Conservation (phyloP, 768 basidiomycete genomes). For the Phaeotremella fagi region DNA sequence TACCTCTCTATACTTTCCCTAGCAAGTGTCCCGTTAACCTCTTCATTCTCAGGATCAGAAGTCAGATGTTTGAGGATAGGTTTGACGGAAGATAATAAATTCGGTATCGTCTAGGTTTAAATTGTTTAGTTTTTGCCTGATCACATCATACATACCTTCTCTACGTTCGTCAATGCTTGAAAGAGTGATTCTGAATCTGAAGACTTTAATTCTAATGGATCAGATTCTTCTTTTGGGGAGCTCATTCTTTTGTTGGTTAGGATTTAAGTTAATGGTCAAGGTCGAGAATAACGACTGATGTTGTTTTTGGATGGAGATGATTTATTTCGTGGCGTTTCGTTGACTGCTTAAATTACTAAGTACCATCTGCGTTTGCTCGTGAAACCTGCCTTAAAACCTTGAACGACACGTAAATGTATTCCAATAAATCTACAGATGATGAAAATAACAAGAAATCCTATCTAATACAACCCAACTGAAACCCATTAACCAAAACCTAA, state of each 20-base stretch:
- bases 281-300: not conserved
- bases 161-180: constrained; percentile 30
- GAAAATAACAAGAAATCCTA: no score
- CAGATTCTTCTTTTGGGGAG: not conserved
- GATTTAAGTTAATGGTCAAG: not conserved
- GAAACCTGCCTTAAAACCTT: no score
- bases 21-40: constrained; percentile 16
- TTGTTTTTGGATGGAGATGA: no score
- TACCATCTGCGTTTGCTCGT: no score
- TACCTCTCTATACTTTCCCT: constrained; percentile 28
- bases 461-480: no score
- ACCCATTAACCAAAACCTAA: no score
- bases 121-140: not conserved
- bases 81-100: constrained; percentile 27
- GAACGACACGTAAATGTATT: no score
- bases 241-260: not conserved
- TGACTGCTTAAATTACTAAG: no score
- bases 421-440: no score
- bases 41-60: constrained; percentile 12
- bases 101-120: constrained; percentile 27
- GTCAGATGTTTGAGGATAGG: constrained; percentile 30
- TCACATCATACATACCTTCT: constrained; percentile 13
- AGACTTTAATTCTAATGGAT: constrained; percentile 28
- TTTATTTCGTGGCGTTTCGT: no score
- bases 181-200: constrained; percentile 34